Base-by-base conservation (phyloP, 805 yeast species). In the Starmera pachycereana region DNA sequence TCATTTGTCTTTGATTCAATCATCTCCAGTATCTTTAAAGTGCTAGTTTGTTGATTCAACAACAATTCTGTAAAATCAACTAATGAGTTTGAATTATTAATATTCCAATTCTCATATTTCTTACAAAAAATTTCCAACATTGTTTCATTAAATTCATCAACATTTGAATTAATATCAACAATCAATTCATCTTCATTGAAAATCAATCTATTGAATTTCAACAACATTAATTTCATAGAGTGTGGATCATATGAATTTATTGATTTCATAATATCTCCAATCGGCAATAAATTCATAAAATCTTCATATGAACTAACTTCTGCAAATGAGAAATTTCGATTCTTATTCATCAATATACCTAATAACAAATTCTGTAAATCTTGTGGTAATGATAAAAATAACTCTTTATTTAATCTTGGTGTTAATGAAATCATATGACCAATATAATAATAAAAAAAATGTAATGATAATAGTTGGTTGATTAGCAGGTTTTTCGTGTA, bases 401-500 rank as follows among this genome's bases (percentile, higher is more conserved):
- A 33, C 11, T 16, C 29, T 18, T 25, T 33, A 18, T 33, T 33
- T 9, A 12, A 8, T 12, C 19, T 22, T 6, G 27, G 28, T 3
- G 13, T 12, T 4, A 19, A 4, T 22, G 36, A 33, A 16, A 37
- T 38, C 3, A 42, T 13, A 10, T 28, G n/a, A 5, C 16, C 8
- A 11, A 39, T 8, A 3, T 19, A 13, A 8, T 33, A 34, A 12
- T 31, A 13, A 7, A 46, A 32, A 1, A 25, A 13, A 14, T 34
- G 32, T 1, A 41, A 12, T 3, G 31, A 28, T 2, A 40, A 18
- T n/a, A 43, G 18, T 13, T 43, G 33, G 4, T 37, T 33, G 1
- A 33, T 37, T 9, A 47, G 30, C 9, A 45, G n/a, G 6, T 34
- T 12, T n/a, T 29, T 18, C 7, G 38, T 37, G n/a, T 43, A 29